A percentile compares a stretch with the other conserved stretches of the same genome.
Evolutionary conservation across 2,329 filamentous ascomycete genomes (phyloP).

Genomic region (Diaporthe capsici): DNA sequence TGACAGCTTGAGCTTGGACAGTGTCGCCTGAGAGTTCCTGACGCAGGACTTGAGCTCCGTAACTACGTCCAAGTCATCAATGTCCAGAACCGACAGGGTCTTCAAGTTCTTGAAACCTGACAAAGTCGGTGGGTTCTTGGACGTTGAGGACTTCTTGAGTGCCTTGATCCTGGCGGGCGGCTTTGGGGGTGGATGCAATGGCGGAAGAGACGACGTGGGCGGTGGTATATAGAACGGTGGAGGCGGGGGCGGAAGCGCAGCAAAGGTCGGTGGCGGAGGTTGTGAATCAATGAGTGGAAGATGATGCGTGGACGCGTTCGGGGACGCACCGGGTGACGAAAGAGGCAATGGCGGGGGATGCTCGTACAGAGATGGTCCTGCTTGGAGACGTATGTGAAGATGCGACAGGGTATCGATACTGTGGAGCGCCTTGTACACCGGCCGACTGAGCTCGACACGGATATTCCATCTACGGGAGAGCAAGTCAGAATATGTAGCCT

Average conservation of each 20-base stretch:
- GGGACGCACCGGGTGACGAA: conserved; percentile 43
- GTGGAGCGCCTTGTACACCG: conserved; percentile 70
- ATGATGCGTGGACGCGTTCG: conserved; percentile 41
- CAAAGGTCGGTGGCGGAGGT: conserved; percentile 41
- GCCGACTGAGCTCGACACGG: conserved; percentile 71
- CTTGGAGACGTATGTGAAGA: conserved; percentile 71
- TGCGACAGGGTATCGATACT: conserved; percentile 65
- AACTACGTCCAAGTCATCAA: conserved; percentile 70
- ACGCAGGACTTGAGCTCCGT: conserved; percentile 70
- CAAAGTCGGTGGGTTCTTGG: conserved; percentile 65
- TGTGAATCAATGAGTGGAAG: conserved; percentile 38
- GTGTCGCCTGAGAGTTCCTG: conserved; percentile 66
- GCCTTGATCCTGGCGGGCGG: conserved; percentile 52
- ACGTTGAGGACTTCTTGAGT: conserved; percentile 49
- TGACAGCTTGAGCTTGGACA: conserved; percentile 70
- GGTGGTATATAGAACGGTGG: conserved; percentile 46
- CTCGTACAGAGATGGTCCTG: conserved; percentile 68
- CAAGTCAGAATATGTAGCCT: conserved; percentile 31
- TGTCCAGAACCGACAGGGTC: conserved; percentile 69
- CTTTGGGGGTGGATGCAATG: conserved; percentile 54
- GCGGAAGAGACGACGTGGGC: conserved; percentile 46
- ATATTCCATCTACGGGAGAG: conserved; percentile 69
- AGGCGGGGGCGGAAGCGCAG: conserved; percentile 42
- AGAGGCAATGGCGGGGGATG: conserved; percentile 62
- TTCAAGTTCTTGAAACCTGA: conserved; percentile 70